Base-by-base conservation (phyloP, 441 rosid genomes). In the Eruca vesicaria region DNA sequence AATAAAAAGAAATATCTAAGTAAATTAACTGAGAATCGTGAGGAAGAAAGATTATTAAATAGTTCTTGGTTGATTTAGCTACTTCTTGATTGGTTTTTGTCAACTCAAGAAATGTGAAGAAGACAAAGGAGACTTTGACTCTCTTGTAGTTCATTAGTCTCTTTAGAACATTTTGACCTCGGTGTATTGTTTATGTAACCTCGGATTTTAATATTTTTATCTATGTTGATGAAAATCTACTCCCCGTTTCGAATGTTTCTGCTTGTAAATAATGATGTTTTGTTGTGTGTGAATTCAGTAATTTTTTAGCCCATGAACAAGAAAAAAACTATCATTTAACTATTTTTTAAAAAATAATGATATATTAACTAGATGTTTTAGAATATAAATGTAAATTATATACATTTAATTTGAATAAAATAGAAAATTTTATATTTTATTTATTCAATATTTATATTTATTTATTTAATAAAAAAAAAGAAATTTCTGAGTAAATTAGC, bases 41-140 rank as follows among this genome's bases (percentile, higher is more conserved):
- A 55, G 64, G 28, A 16, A 11, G 61, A 32, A 50, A 45, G 16
- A 32, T 9, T 5, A 4, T 0, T n/a, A 61, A 19, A 21, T 14
- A 19, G 66, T 55, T 63, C 36, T 69, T 76, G 75, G 52, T 76
- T 15, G 23, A 76, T 19, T 63, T 7, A 56, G 59, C 65, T 61
- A 62, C 74, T 55, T 63, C 70, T 55, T 63, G 59, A 48, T 63
- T 69, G 65, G 14, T 29, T 76, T 63, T 69, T 76, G 53, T 69
- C 53, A 69, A 43, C 53, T 55, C 43, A 4, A 16, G 66, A 29
- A 53, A n/a, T n/a, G 20, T 26, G 4, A 43, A 69, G 7, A 48
- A 48, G 16, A 57, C 7, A 63, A 23, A 21, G 23, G 55, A 69
- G 64, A 56, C 32, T n/a, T 57, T 32, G 26, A 20, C 26, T 31